Evolutionary conservation across 305 asterid genomes (phyloP).

Genomic region (Stenogyne calaminthoides): DNA sequence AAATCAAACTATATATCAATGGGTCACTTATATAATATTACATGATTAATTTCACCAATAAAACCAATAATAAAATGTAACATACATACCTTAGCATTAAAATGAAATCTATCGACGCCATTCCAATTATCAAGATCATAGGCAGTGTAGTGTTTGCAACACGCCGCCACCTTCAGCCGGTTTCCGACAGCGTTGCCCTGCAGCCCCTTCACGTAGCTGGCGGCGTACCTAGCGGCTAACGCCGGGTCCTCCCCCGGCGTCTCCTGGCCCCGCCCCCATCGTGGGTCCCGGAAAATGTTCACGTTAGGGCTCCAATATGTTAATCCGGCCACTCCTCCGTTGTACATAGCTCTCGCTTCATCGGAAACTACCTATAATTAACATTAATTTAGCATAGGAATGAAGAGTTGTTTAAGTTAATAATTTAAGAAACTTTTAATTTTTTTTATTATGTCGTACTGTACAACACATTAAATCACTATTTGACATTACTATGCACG

Average conservation of each 20-base stretch:
- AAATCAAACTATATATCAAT: not conserved
- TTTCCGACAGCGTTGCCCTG: slow-evolving; percentile 46
- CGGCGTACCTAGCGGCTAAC: slow-evolving; percentile 54
- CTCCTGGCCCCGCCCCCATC: slow-evolving; percentile 84
- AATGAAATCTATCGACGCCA: slow-evolving; percentile 56
- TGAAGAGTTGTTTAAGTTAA: not conserved
- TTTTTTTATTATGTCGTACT: too few relatives aligned
- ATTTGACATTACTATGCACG: too few relatives aligned
- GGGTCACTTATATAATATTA: not conserved
- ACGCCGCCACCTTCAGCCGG: slow-evolving; percentile 65
- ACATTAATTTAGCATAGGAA: not conserved
- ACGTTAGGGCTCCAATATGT: slow-evolving; percentile 83
- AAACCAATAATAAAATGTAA: not conserved
- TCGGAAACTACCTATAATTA: slow-evolving; percentile 64
- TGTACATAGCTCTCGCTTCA: slow-evolving; percentile 81
- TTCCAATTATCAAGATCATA: slow-evolving; percentile 73
- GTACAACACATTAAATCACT: too few relatives aligned
- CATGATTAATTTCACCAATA: not conserved
- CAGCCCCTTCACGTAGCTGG: slow-evolving; percentile 60
- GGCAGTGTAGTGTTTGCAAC: slow-evolving; percentile 80
- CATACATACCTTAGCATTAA: slow-evolving; percentile 61
- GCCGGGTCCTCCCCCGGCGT: slow-evolving; percentile 76
- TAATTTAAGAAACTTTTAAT: not conserved
- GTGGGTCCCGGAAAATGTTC: slow-evolving; percentile 68
- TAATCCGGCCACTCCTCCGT: slow-evolving; percentile 65